A percentile compares a stretch with the other conserved stretches of the same genome.
These are phyloP conservation scores for Megacollybia marginata DNA, from an alignment of 768 basidiomycete genomes.

Conservation along the genomic window DNA sequence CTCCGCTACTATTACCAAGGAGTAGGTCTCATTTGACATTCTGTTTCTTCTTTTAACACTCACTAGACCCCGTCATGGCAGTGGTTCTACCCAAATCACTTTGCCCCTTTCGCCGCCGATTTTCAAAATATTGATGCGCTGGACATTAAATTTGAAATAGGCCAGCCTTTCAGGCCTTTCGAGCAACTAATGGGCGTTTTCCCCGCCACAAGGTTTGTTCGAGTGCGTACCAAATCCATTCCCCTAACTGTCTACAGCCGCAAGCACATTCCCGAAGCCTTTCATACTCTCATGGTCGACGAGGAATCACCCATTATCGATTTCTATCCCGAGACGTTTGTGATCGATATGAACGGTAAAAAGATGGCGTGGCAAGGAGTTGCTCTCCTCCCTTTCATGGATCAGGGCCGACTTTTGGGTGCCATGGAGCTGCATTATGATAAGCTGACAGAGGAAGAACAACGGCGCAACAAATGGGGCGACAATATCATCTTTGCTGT, in stretches of 20 bases:
- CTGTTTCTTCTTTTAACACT: slow-evolving; percentile 2
- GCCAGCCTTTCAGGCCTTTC: slow-evolving; percentile 91
- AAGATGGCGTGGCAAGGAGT: slow-evolving; percentile 99
- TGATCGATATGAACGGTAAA: slow-evolving; percentile 99
- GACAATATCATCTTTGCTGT: slow-evolving; percentile 76
- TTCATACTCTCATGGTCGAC: slow-evolving; percentile 84
- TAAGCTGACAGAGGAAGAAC: slow-evolving; percentile 74
- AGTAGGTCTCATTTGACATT: slow-evolving; percentile 35
- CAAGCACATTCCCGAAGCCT: slow-evolving; percentile 77
- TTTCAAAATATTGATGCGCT: slow-evolving; percentile 75
- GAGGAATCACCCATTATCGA: slow-evolving; percentile 89
- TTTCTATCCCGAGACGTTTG: slow-evolving; percentile 88
- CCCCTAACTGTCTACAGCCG: slow-evolving; percentile 41
- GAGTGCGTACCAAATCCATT: slow-evolving; percentile 1
- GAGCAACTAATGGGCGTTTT: slow-evolving; percentile 99
- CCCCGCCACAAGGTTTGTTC: slow-evolving; percentile 75
- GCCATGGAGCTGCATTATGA: slow-evolving; percentile 70
- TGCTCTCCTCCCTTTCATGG: slow-evolving; percentile 93
- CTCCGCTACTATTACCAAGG: slow-evolving; percentile 98
- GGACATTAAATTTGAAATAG: slow-evolving; percentile 72
- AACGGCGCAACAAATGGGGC: slow-evolving; percentile 80
- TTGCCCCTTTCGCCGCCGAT: slow-evolving; percentile 95
- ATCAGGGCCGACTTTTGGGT: slow-evolving; percentile 71
- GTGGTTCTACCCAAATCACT: slow-evolving; percentile 99
- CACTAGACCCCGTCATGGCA: slow-evolving; percentile 87